Base-by-base conservation (phyloP, 768 basidiomycete genomes). In the Kwoniella heveanensis region DNA sequence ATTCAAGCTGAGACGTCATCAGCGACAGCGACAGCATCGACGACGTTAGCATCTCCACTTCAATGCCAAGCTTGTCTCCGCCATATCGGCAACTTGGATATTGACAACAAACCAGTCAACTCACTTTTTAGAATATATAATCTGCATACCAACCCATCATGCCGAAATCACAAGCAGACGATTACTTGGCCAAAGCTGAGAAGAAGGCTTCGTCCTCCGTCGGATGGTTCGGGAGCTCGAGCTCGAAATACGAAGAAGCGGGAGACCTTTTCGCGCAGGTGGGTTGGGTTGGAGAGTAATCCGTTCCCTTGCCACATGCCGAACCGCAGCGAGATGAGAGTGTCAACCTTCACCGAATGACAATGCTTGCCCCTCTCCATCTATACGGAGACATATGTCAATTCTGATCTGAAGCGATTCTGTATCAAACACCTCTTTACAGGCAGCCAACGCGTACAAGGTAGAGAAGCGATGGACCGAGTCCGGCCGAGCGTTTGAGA, bases 401-500 rank as follows among this genome's bases (percentile, higher is more conserved):
- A n/a, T n/a, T n/a, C n/a, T n/a, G n/a, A n/a, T n/a, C n/a, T n/a
- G n/a, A n/a, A n/a, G n/a, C n/a, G n/a, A n/a, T n/a, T n/a, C n/a
- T n/a, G n/a, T n/a, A n/a, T n/a, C n/a, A n/a, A n/a, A n/a, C n/a
- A n/a, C n/a, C n/a, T n/a, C n/a, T 13, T 36, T 44, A 8, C 89
- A 94, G 78, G 93, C 95, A 15, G 95, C 91, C 57, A 97, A 96
- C 80, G 83, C 88, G 24, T 96, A 89, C 80, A 83, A 83, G 76
- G 84, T 96, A 64, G 94, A 97, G 78, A 92, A 93, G 79, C 83
- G 85, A 61, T 97, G 92, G 83, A 90, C 88, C 78, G 90, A 92
- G 67, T 90, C 92, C 0, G 96, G 96, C 2, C 90, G 94, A 80
- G 87, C 90, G 15, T 95, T 94, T 77, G 86, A 92, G 67, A 68